Base-by-base conservation (phyloP, 352 stramenopile genomes). In the Phytopythium delawarense region DNA sequence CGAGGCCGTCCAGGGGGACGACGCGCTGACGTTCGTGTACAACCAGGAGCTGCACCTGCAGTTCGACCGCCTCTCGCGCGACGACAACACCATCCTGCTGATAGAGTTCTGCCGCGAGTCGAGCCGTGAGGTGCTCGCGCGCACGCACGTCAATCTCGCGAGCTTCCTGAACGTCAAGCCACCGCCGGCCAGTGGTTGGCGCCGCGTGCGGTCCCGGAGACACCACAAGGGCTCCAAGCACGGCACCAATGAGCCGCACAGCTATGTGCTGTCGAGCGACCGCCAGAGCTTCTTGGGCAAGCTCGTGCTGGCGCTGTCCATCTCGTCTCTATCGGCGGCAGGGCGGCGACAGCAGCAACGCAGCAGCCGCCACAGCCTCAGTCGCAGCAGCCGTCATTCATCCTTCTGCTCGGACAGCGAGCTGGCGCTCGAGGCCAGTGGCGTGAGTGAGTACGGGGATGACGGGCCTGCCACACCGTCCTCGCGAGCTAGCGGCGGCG, bases 271-370 rank as follows among this genome's bases (percentile, higher is more conserved):
- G 16, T 79, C 87, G 15, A 95, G 93, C 62, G 83, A 90, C 59
- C 80, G 89, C 53, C 82, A 92, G 56, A 92, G 81, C 50, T 95
- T 92, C 61, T 91, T 92, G 56, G 84, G 87, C 7, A 95, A 95
- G 59, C 58, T 95, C 37, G 65, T 80, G 39, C 68, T 95, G 12
- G 72, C 71, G 5, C 59, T 92, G 25, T 83, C 63, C 16, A 87
- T 92, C 40, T 88, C 83, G 42, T 85, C 80, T 21, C 72, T 90
- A 20, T 92, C 83, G 20, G 67, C 72, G 2, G 72, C 72, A 11
- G 59, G 75, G 28, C 66, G 69, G 68, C 8, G 23, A 20, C 51
- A 20, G 30, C 51, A 57, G 34, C 51, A 7, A 20, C 50, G 25
- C 15, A 37, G 11, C 16, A 25, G 65, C 30, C 68, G 68, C 16